Evolutionary conservation across 768 basidiomycete genomes (phyloP), one percentile per base, ranked within the genome.

Genomic region (Lactarius hatsudake): DNA sequence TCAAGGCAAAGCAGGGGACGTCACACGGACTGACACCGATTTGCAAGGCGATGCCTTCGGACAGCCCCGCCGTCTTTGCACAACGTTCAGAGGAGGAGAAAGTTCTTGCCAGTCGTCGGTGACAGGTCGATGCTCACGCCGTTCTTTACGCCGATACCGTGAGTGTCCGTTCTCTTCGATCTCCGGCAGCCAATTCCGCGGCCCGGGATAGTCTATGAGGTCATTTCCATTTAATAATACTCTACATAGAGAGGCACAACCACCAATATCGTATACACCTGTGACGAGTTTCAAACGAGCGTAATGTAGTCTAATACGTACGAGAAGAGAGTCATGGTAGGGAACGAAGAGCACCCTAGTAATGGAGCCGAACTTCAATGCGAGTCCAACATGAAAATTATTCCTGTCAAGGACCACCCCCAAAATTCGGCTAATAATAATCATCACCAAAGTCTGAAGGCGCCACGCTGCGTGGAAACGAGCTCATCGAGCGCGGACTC

Each of bases 391-490:
- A 5, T 53, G 51, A 53, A 53, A 53, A 53, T 53, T 53, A 30
- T 45, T 42, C 6, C 38, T 45, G n/a, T 30, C 51, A 53, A 53
- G 26, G 26, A 13, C 43, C 53, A 26, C 38, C n/a, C 45, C 26
- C 28, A 40, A 23, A 56, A 9, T 12, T 17, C 30, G 55, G 32
- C 20, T 34, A 59, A 38, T 38, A 34, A 23, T 43, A 60, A 40
- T 64, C 54, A 13, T 64, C 67, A 13, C 55, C 67, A 64, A 54
- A 55, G 10, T 68, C 67, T 18, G 62, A 68, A 26, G 59, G 42
- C 20, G 51, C 66, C 32, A 60, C 62, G 38, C 66, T 67, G 28
- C 62, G 62, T 36, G 66, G 66, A 45, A 67, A 42, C 12, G 66
- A 67, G 58, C 15, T 28, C 26, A 38, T 63, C 32, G 66, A 67